Evolutionary conservation across 2,329 filamentous ascomycete species (phyloP), one percentile per base, ranked within the genome.

Genomic region (Trichophyton simii): DNA sequence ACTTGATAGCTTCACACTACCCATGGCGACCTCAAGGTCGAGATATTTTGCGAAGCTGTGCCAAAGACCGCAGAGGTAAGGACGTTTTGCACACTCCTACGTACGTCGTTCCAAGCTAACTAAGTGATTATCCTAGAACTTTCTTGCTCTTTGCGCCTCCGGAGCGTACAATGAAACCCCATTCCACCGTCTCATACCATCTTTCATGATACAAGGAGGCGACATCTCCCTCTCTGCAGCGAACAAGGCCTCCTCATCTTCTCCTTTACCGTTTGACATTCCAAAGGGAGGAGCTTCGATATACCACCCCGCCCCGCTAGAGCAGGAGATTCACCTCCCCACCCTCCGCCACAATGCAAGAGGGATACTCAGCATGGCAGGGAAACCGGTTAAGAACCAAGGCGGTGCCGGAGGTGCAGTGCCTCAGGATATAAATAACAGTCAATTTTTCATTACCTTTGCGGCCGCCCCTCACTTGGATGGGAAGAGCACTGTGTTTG

Each of bases 31-130:
- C 82, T 99, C 72, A 99, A 97, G 78, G 83, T 97, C 68, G 94
- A 97, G 75, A 80, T 99, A 67, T 97, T 96, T 78, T 97, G 92
- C 78, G 90, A 96, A 73, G 87, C 88, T 68, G 90, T 95, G 36
- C 94, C 94, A 65, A 91, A 92, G 74, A 96, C 94, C 0, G 87
- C 91, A 65, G 89, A 96, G 77, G 87, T 87, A 77, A 61, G 77
- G 67, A 20, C 31, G 15, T 31, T 20, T 5, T 9, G 22, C 22
- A 20, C 20, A 1, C 36, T 3, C n/a, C 8, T 34, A 54, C 20
- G 3, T 1, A 31, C 52, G 6, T 55, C 3, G 5, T 20, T 22
- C 15, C 28, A 36, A 18, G n/a, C 52, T 55, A 31, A 55, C 15
- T 28, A 31, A 38, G n/a, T 44, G 28, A 42, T 57, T 20, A 25